Conservation (phyloP, 495 filamentous ascomycete species). For the Penicillium pulvis region DNA sequence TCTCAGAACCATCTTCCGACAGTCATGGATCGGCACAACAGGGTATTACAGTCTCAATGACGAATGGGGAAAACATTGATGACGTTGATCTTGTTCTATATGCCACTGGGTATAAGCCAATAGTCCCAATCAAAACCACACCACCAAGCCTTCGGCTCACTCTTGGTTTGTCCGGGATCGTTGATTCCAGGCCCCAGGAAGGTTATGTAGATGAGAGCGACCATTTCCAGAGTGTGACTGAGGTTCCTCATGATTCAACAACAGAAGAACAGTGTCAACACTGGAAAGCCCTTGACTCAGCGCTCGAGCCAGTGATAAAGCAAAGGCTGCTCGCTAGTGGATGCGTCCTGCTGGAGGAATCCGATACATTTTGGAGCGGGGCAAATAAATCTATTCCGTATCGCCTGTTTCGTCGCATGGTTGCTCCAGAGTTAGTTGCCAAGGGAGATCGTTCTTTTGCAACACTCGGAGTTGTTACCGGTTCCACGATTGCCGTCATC, state of each 20-base stretch:
- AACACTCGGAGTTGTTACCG: constrained; percentile 58
- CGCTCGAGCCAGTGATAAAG: constrained; percentile 11
- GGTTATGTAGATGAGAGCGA: neutral
- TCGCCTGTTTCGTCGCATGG: constrained; percentile 65
- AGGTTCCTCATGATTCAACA: constrained; percentile 3
- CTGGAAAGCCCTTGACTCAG: constrained; percentile 25
- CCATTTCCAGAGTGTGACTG: neutral
- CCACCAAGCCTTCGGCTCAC: constrained; percentile 30
- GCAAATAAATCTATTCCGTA: constrained; percentile 12
- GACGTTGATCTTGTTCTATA: constrained; percentile 34
- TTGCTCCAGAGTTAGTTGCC: constrained; percentile 42
- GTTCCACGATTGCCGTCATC: constrained; percentile 55
- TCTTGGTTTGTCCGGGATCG: constrained; percentile 22
- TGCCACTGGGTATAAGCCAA: constrained; percentile 59
- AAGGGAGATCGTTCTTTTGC: constrained; percentile 62
- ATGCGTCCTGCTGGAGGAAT: constrained; percentile 12
- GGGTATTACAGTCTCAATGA: constrained; percentile 11
- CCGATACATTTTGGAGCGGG: constrained; percentile 4
- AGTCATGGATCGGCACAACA: neutral
- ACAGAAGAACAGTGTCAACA: neutral
- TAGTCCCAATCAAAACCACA: constrained; percentile 57
- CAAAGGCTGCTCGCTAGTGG: constrained; percentile 11
- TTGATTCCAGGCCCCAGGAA: neutral
- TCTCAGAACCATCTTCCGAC: neutral
- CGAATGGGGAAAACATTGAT: constrained; percentile 39